Percentiles rank a stretch among this genome's conserved stretches.
Conservation (phyloP, 345 rosid genomes). For the Salix arbutifolia region DNA sequence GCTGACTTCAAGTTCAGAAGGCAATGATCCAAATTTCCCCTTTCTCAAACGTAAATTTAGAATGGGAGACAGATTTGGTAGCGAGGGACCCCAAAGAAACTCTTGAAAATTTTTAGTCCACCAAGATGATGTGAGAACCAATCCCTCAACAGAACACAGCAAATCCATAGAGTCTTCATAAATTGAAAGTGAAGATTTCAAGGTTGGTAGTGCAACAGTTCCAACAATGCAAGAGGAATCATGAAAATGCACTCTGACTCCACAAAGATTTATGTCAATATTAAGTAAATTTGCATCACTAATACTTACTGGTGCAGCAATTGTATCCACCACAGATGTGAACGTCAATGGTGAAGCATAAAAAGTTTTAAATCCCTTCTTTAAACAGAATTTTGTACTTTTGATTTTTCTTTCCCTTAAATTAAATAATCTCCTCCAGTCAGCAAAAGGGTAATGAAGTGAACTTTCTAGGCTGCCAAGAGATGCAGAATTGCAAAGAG, state of each 20-base stretch:
- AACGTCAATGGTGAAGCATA: constrained; percentile 18
- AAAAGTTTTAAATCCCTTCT: constrained; percentile 22
- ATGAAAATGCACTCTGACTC: constrained; percentile 68
- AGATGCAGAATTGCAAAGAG: constrained; percentile 44
- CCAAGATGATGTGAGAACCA: constrained; percentile 63
- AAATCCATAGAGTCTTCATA: constrained; percentile 52
- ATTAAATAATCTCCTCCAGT: constrained; percentile 53
- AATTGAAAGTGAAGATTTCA: constrained; percentile 42
- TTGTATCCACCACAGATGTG: constrained; percentile 23
- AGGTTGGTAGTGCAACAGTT: constrained; percentile 49
- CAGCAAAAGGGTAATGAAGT: constrained; percentile 40
- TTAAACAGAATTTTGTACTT: constrained; percentile 32
- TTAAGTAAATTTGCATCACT: constrained; percentile 25
- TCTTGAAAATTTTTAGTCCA: constrained; percentile 48
- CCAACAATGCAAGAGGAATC: constrained; percentile 73
- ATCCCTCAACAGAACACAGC: constrained; percentile 59
- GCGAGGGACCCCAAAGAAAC: constrained; percentile 66
- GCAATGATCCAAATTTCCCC: constrained; percentile 36
- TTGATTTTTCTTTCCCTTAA: constrained; percentile 35
- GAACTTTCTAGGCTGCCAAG: constrained; percentile 52
- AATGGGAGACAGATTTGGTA: constrained; percentile 49
- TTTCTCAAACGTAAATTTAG: constrained; percentile 64
- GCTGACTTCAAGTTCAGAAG: constrained; percentile 68
- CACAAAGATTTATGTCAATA: constrained; percentile 47
- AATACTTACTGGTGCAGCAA: constrained; percentile 23